Evolutionary conservation across 78 protist species (phyloP), one percentile per base, ranked within the genome.

Genomic region (Cavenderia fasciculata): DNA sequence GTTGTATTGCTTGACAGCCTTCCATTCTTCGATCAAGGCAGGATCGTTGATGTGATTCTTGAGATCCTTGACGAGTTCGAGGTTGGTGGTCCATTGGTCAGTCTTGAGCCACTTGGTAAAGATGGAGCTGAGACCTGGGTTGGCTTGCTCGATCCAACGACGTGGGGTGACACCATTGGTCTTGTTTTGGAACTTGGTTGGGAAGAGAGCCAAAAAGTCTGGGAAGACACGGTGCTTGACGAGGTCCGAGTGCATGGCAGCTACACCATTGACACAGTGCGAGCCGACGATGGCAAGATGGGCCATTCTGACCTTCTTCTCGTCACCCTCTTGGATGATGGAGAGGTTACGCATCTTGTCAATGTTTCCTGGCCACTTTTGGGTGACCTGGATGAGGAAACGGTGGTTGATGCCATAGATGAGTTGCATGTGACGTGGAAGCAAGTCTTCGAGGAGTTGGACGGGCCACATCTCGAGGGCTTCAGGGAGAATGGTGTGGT

Each of bases 81-180:
- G 88, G 14, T 97, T 74, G 34, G 84, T 87, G 2, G 92, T n/a
- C 97, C 97, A 98, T 61, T 59, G 25, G 41, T 95, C 96, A 0
- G 95, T 69, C 18, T 82, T 90, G 8, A 97, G 65, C 88, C 91
- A 63, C 71, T 87, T 86, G 44, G 92, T 76, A 68, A 97, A 86
- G 51, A 97, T 52, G 2, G 43, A 12, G 23, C 89, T 41, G 34
- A 98, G 94, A 11, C 84, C 73, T 51, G 97, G 95, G 93, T 98
- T 98, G 88, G 92, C 68, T 74, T 79, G 90, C 38, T 86, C 69
- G 49, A 98, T 72, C 99, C 99, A 98, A 61, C 99, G 94, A 59
- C 99, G 91, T 51, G 97, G 98, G 4, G 99, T 98, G 56, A 98
- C 97, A 62, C 99, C 99, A 89, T 98, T 98, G 77, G 99, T 98